These are phyloP conservation scores for Lactuca saligna DNA, from an alignment of 129 eudicot species.

Conservation along the genomic window DNA sequence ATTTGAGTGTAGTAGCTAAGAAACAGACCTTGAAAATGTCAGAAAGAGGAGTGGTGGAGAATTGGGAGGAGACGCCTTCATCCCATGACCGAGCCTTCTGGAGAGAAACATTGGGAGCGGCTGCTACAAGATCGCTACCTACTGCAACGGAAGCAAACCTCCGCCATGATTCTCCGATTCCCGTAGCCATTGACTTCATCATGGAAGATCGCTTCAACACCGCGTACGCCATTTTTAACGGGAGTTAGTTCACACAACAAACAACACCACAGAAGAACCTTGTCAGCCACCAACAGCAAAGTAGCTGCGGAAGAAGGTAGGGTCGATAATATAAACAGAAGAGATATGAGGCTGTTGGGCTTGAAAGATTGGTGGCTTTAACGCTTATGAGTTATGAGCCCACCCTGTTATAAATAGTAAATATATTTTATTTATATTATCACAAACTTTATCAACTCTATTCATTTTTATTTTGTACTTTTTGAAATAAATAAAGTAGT, in stretches of 20 bases:
- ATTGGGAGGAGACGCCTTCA: slow-evolving; percentile 87
- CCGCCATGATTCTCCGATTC: slow-evolving; percentile 40
- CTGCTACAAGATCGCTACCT: slow-evolving; percentile 73
- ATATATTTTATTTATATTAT: no score
- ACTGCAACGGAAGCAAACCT: slow-evolving; percentile 71
- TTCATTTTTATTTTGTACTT: no score
- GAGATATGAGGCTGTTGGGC: slow-evolving; percentile 12
- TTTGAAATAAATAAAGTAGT: no score
- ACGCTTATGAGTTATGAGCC: neutral
- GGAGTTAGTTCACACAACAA: slow-evolving; percentile 4
- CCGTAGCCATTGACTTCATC: slow-evolving; percentile 39
- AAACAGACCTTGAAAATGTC: slow-evolving; percentile 77
- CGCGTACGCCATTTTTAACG: slow-evolving; percentile 45
- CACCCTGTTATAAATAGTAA: neutral
- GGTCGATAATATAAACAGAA: neutral
- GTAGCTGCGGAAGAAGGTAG: neutral
- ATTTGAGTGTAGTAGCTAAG: neutral
- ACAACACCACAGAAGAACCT: slow-evolving; percentile 2
- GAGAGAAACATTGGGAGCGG: slow-evolving; percentile 81
- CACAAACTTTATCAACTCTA: no score
- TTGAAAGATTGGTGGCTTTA: neutral
- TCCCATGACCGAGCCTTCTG: slow-evolving; percentile 96
- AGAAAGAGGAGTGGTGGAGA: slow-evolving; percentile 72
- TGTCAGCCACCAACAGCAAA: neutral
- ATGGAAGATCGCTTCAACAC: slow-evolving; percentile 47